These are phyloP conservation scores for Heimioporus sp. DNA, from an alignment of 768 basidiomycete genomes.

Conservation along the genomic window DNA sequence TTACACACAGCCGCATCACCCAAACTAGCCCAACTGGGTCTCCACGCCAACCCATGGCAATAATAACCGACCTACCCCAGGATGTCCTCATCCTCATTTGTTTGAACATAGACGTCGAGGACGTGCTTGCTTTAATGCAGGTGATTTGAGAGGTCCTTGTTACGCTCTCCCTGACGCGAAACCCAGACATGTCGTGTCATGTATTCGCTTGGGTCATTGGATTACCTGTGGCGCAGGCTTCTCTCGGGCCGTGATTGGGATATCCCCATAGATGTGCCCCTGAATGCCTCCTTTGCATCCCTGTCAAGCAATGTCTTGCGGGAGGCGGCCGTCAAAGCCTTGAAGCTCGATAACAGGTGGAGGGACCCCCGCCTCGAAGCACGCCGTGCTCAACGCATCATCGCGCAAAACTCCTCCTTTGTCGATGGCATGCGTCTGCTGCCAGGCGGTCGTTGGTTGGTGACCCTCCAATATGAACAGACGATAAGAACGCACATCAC, in stretches of 20 bases:
- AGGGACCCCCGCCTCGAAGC: constrained; percentile 34
- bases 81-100: constrained; percentile 45
- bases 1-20: constrained; percentile 5
- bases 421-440: constrained; percentile 48
- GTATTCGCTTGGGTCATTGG: constrained; percentile 47
- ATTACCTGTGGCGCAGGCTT: constrained; percentile 57
- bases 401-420: constrained; percentile 32
- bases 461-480: constrained; percentile 39
- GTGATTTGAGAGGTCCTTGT: constrained; percentile 26
- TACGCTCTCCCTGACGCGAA: constrained; percentile 5
- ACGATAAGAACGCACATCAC: constrained; percentile 38
- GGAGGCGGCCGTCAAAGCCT: constrained; percentile 38
- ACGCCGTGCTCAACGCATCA: constrained; percentile 36
- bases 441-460: constrained; percentile 47
- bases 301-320: constrained; percentile 43
- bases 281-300: constrained; percentile 27
- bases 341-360: constrained; percentile 55
- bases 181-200: constrained; percentile 60
- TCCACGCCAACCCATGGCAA: neutral
- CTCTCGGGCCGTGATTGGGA: constrained; percentile 19
- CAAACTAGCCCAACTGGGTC: neutral
- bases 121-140: constrained; percentile 50
- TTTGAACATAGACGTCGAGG: constrained; percentile 33
- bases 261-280: constrained; percentile 42
- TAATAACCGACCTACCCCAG: constrained; percentile 37